phyloP scores from a whole-genome alignment of 768 basidiomycete genomes.

The Galerina marginata region DNA sequence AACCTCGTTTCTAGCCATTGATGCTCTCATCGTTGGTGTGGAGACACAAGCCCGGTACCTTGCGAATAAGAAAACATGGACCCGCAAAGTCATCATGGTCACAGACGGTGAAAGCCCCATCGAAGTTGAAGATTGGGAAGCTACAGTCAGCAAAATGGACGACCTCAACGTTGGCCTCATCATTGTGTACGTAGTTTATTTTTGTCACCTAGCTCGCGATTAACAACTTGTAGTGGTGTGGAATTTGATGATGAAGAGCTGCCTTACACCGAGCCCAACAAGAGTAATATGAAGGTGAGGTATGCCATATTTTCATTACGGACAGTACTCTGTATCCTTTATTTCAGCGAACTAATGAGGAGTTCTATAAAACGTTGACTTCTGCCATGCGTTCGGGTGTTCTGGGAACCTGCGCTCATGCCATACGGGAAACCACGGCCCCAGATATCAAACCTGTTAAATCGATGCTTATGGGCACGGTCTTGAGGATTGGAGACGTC shows the following conservation, averaged over 20 bases:
- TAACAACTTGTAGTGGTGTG: constrained; percentile 62
- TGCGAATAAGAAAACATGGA: constrained; percentile 79
- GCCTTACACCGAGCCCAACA: constrained; percentile 67
- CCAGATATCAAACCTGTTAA: constrained; percentile 74
- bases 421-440: constrained; percentile 60
- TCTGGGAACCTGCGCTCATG: constrained; percentile 68
- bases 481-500: constrained; percentile 80
- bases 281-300: constrained; percentile 73
- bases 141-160: constrained; percentile 69
- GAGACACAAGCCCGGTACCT: constrained; percentile 78
- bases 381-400: constrained; percentile 49
- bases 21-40: constrained; percentile 85
- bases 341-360: constrained; percentile 72
- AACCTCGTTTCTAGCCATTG: constrained; percentile 62
- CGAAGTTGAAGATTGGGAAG: constrained; percentile 78
- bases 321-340: not conserved
- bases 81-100: constrained; percentile 79
- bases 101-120: constrained; percentile 86
- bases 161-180: constrained; percentile 60
- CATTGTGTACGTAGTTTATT: constrained; percentile 63
- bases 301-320: too few species aligned
- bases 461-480: constrained; percentile 66
- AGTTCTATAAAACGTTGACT: constrained; percentile 54
- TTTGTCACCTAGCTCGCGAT: not conserved
- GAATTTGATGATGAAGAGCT: constrained; percentile 83